Percentiles rank a stretch among this genome's conserved stretches.
These are phyloP conservation scores for Flaveria sonorensis DNA, from an alignment of 129 eudicot genomes.

Conservation along the genomic window DNA sequence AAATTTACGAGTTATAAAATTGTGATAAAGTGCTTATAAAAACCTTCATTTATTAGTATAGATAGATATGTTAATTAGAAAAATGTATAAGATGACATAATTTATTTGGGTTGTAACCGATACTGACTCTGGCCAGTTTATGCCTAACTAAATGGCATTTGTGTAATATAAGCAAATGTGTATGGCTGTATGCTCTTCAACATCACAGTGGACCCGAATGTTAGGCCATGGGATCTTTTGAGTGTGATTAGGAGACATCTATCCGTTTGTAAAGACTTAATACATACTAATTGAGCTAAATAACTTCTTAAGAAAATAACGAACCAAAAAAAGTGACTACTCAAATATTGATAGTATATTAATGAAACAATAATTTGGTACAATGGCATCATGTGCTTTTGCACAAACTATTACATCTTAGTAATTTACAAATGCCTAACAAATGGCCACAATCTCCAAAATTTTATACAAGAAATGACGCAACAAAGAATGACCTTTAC, in stretches of 20 bases:
- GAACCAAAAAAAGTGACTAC: neutral
- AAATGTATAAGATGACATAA: neutral
- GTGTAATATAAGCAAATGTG: neutral
- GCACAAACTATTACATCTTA: constrained; percentile 36
- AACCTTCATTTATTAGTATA: too few relatives aligned
- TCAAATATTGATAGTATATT: constrained; percentile 27
- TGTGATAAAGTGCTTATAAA: too few relatives aligned
- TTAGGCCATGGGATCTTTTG: constrained; percentile 23
- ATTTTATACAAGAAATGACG: constrained; percentile 33
- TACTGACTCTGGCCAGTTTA: neutral
- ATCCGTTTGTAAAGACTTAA: neutral
- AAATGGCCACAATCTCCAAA: constrained; percentile 31
- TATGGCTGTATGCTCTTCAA: neutral
- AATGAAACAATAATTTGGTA: constrained; percentile 43
- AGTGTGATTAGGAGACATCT: neutral
- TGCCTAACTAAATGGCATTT: neutral
- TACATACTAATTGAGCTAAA: neutral
- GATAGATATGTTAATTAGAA: neutral
- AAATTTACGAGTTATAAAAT: too few relatives aligned
- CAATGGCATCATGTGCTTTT: constrained; percentile 41
- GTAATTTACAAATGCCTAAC: constrained; percentile 19
- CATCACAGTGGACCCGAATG: constrained; percentile 16
- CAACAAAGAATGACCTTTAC: constrained; percentile 39
- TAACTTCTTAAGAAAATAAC: neutral
- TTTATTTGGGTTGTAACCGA: neutral